Evolutionary conservation across 2,329 filamentous ascomycete species (phyloP).

Genomic region (Samsoniella hepiali): DNA sequence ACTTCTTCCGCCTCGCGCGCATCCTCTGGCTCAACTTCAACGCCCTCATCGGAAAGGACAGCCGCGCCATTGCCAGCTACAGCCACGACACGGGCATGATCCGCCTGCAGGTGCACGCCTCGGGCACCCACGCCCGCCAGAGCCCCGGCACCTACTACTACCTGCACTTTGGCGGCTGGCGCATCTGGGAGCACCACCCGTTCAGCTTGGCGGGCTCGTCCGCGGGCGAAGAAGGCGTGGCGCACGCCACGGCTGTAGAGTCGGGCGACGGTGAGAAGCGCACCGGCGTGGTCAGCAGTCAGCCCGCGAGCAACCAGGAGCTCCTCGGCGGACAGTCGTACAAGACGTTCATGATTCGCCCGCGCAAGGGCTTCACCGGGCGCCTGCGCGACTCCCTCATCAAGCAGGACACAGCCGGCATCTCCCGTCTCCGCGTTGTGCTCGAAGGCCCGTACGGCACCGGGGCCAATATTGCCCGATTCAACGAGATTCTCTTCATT

Average conservation of each 20-base stretch:
- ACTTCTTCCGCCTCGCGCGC: constrained; percentile 40
- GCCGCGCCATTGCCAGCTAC: constrained; percentile 31
- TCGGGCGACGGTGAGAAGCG: constrained; percentile 21
- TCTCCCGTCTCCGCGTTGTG: constrained; percentile 28
- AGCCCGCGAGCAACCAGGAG: background rate
- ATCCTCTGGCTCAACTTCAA: constrained; percentile 33
- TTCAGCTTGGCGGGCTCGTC: constrained; percentile 36
- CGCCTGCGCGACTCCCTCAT: constrained; percentile 28
- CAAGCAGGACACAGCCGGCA: constrained; percentile 21
- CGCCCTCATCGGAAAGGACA: constrained; percentile 29
- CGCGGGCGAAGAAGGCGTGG: background rate
- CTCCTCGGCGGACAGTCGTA: constrained; percentile 13
- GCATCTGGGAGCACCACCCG: constrained; percentile 42
- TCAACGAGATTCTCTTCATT: constrained; percentile 34
- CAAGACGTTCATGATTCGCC: constrained; percentile 37
- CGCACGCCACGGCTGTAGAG: background rate
- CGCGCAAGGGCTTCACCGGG: constrained; percentile 35
- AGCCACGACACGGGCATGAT: constrained; percentile 35
- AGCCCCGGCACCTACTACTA: constrained; percentile 40
- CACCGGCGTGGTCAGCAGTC: constrained; percentile 20
- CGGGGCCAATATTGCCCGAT: constrained; percentile 30
- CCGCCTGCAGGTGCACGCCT: constrained; percentile 32
- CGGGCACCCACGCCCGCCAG: constrained; percentile 28
- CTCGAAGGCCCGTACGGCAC: constrained; percentile 37
- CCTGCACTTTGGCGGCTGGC: constrained; percentile 34